phyloP scores from a whole-genome alignment of 2,329 filamentous ascomycete species.

The Talaromyces islandicus region DNA sequence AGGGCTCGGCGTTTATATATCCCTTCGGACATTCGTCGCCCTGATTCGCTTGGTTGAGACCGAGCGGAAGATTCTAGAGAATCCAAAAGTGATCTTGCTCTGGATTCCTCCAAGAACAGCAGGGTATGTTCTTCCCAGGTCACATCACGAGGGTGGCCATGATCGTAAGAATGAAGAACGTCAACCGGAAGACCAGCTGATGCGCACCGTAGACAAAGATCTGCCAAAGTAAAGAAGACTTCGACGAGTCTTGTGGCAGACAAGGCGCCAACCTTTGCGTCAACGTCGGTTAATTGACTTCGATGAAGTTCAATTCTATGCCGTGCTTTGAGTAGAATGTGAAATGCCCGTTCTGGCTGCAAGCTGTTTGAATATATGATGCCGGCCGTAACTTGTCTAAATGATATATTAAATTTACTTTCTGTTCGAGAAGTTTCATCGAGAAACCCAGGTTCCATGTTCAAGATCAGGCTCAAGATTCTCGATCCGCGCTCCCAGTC shows the following conservation, averaged over 20 bases:
- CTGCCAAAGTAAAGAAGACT: conserved; percentile 15
- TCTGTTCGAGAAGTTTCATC: conserved; percentile 6
- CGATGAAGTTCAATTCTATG: conserved; percentile 14
- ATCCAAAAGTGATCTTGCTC: conserved; percentile 18
- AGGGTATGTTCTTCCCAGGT: conserved; percentile 19
- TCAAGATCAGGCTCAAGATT: conserved; percentile 10
- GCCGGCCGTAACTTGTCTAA: conserved; percentile 12
- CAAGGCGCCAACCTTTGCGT: conserved; percentile 15
- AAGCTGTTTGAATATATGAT: conserved; percentile 13
- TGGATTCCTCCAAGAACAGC: conserved; percentile 17
- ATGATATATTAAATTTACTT: conserved; percentile 10
- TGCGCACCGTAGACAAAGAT: conserved; percentile 11
- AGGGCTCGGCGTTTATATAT: conserved; percentile 8
- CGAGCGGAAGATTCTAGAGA: conserved; percentile 11
- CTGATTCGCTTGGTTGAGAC: background rate
- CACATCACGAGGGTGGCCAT: conserved; percentile 13
- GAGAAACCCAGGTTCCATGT: conserved; percentile 14
- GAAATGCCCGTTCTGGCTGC: conserved; percentile 12
- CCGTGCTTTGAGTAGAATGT: conserved; percentile 14
- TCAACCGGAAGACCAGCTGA: conserved; percentile 7
- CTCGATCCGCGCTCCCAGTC: conserved; percentile 13
- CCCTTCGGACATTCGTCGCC: conserved; percentile 3
- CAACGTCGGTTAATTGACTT: conserved; percentile 15
- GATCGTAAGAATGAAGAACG: conserved; percentile 10
- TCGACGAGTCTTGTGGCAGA: conserved; percentile 10